These are phyloP conservation scores for Orbilia brochopaga DNA, from an alignment of 2,329 filamentous ascomycete genomes.

Conservation along the genomic window DNA sequence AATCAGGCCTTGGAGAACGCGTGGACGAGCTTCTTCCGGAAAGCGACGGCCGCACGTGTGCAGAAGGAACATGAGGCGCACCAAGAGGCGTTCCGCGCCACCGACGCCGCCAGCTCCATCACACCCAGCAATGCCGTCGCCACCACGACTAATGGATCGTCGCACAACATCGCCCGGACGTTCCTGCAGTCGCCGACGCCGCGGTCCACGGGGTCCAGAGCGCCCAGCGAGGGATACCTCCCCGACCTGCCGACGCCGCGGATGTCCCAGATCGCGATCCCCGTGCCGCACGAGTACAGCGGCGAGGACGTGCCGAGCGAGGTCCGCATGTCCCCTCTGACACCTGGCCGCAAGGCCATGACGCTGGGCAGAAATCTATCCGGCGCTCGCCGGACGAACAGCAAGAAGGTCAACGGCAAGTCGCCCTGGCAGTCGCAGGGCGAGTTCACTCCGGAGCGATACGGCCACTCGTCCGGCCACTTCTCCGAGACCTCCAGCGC, in stretches of 20 bases:
- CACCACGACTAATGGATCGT: conserved; percentile 15
- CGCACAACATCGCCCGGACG: conserved; percentile 27
- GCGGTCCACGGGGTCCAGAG: conserved; percentile 35
- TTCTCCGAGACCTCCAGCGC: conserved; percentile 42
- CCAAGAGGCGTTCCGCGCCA: conserved; percentile 28
- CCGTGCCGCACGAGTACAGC: conserved; percentile 35
- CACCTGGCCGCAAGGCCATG: conserved; percentile 16
- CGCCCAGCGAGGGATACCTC: conserved; percentile 35
- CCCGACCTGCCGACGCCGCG: conserved; percentile 29
- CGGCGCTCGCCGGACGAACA: conserved; percentile 27
- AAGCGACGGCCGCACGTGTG: conserved; percentile 62
- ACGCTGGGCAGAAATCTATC: conserved; percentile 38
- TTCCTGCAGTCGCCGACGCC: conserved; percentile 46
- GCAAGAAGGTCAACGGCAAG: conserved; percentile 27
- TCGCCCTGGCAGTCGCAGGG: conserved; percentile 29
- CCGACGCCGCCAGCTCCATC: conserved; percentile 12
- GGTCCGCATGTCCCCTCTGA: conserved; percentile 33
- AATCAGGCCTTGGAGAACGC: conserved; percentile 57
- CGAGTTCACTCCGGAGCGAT: conserved; percentile 37
- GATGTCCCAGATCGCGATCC: conserved; percentile 39
- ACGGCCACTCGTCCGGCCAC: conserved; percentile 31
- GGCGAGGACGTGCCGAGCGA: conserved; percentile 21
- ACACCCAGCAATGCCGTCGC: conserved; percentile 19
- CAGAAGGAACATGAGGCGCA: conserved; percentile 62
- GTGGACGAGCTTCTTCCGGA: conserved; percentile 78